These are phyloP conservation scores for Aspergillus mulundensis DNA, from an alignment of 495 filamentous ascomycete genomes.

Conservation along the genomic window DNA sequence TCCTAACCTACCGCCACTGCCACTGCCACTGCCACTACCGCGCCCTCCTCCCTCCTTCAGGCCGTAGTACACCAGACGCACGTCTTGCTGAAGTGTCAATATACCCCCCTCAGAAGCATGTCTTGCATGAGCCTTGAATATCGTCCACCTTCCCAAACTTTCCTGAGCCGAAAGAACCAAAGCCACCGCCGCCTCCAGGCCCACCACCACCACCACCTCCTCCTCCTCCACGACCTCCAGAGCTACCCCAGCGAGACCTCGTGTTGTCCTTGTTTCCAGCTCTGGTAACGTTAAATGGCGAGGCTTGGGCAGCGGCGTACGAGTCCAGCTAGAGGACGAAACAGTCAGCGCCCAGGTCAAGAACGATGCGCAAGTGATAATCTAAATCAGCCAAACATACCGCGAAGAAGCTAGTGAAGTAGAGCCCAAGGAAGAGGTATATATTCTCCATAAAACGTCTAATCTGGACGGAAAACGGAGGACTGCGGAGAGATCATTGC, in stretches of 20 bases:
- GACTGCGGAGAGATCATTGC: slow-evolving; percentile 23
- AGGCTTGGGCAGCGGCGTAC: slow-evolving; percentile 59
- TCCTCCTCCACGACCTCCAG: slow-evolving; percentile 11
- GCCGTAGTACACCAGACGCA: too few species aligned
- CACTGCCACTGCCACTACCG: too few species aligned
- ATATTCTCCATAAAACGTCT: slow-evolving; percentile 40
- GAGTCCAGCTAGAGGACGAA: slow-evolving; percentile 54
- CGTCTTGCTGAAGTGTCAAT: slow-evolving; percentile 10
- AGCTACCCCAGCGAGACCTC: slow-evolving; percentile 19
- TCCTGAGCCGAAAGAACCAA: slow-evolving; percentile 27
- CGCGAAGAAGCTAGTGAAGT: slow-evolving; percentile 41
- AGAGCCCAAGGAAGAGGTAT: slow-evolving; percentile 43
- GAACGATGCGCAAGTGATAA: background rate
- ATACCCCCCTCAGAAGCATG: slow-evolving; percentile 18
- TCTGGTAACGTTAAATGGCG: slow-evolving; percentile 54
- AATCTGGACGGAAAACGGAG: slow-evolving; percentile 42
- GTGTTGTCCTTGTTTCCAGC: slow-evolving; percentile 19
- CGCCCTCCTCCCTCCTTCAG: too few species aligned
- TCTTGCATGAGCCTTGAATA: slow-evolving; percentile 39
- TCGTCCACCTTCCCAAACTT: slow-evolving; percentile 39
- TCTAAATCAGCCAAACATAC: slow-evolving; percentile 22
- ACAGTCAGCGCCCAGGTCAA: slow-evolving; percentile 16
- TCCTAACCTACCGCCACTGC: too few species aligned
- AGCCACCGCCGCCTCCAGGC: slow-evolving; percentile 27
- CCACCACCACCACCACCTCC: slow-evolving; percentile 21